Evolutionary conservation across 768 basidiomycete genomes (phyloP), one percentile per base, ranked within the genome.

Genomic region (Boletales sp.): DNA sequence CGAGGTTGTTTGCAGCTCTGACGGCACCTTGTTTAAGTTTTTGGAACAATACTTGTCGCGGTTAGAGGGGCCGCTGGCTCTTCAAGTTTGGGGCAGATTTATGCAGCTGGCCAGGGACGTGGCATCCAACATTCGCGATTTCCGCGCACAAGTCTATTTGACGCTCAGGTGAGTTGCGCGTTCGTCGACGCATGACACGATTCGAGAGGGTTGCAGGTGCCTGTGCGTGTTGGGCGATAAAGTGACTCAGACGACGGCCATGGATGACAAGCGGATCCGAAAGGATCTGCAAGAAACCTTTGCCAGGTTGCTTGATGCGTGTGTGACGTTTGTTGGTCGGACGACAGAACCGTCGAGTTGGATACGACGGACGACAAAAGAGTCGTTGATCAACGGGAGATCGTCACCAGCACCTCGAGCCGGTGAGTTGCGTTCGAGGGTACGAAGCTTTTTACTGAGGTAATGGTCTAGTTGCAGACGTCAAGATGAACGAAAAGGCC

Each of bases 251-350:
- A 97, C 94, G 0, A 84, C 88, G 6, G 92, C 92, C 0, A 78
- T 95, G 69, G 95, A 97, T 51, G 97, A 99, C 67, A 79, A 83
- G 19, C 79, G 90, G 35, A 71, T 94, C 47, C 82, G 90, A 21
- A 90, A 92, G 63, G 97, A 99, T 49, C 72, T 97, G 10, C 93
- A 95, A 82, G 95, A 97, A 55, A 84, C 80, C 5, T 97, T 88
- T 61, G 79, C 82, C 31, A 94, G 90, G 66, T 77, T 97, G 1
- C 76, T 93, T 10, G 95, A 98, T 57, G 72, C 83, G 8, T 87
- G 84, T 45, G 78, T 94, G 10, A 67, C 80, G 1, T 84, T 88
- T 50, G 81, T 86, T 11, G 87, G 87, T 4, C 79, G 87, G 24
- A 83, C 83, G 4, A 76, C 77, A 15, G 91, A 94, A 58, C 80